Conservation (phyloP, 2,329 filamentous ascomycete species). For the Pestalotiopsis sp. region DNA sequence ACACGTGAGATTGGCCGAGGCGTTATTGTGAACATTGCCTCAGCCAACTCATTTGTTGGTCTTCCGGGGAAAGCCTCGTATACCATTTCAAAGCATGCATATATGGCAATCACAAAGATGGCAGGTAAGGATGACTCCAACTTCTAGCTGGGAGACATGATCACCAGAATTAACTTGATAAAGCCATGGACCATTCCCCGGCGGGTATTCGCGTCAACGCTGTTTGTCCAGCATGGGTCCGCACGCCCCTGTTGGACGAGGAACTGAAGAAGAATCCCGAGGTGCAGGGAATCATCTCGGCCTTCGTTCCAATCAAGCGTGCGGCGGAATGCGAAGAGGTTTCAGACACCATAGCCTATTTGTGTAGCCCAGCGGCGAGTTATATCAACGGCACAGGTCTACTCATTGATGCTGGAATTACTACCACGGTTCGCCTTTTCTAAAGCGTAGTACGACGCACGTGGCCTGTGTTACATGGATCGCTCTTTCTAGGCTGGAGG, state of each 20-base stretch:
- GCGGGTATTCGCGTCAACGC: not conserved
- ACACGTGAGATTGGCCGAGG: not conserved
- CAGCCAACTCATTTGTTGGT: not conserved
- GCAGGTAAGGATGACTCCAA: not conserved
- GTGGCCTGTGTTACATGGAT: too few relatives aligned
- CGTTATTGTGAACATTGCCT: not conserved
- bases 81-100: not conserved
- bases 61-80: not conserved
- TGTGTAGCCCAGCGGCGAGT: not conserved
- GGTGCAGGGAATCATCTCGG: not conserved
- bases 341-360: not conserved
- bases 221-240: not conserved
- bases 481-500: too few relatives aligned
- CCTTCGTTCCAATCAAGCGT: constrained; percentile 3
- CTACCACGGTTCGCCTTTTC: too few relatives aligned
- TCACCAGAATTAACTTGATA: not conserved
- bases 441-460: too few relatives aligned
- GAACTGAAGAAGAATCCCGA: not conserved
- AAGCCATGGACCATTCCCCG: not conserved
- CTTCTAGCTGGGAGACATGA: not conserved
- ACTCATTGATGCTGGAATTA: too few relatives aligned
- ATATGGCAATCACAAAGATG: not conserved
- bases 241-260: not conserved
- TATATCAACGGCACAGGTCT: not conserved
- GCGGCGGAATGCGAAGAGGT: not conserved